Evolutionary conservation across 805 yeast genomes (phyloP), one percentile per base, ranked within the genome.

Genomic region (Candida sanyiensis): DNA sequence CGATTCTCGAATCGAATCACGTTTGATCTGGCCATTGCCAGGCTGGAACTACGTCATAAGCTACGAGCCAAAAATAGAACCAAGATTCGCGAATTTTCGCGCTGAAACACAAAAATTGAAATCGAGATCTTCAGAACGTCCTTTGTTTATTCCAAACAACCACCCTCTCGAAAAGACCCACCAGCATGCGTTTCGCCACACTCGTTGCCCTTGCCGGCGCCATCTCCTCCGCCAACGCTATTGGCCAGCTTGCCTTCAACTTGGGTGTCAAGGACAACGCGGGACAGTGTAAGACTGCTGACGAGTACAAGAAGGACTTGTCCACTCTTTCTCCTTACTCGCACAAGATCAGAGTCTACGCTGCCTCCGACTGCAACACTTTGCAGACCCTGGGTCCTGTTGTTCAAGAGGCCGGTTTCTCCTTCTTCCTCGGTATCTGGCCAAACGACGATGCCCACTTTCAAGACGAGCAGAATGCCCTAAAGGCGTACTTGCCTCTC

Each of bases 351-450:
- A 85, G 89, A 64, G 83, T 90, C 27, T 90, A 87, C 61, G 93
- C 97, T 22, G 88, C 83, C 35, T 80, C 94, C n/a, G 94, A 86
- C 64, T 90, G 97, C 73, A 80, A 88, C 73, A 84, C 96, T 43
- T 72, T 90, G 57, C 75, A 82, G 66, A 70, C 70, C 56, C 68
- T 90, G 49, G 95, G 88, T 40, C 96, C 96, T 33, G 96, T 86
- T 45, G 87, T 85, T 39, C 89, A 81, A 57, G 66, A 67, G 42
- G 80, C 78, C 49, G 86, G 88, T 42, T 83, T 88, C 73, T 71
- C 77, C 52, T 61, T 84, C 32, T 75, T 86, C 61, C 67, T 86
- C 31, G 97, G 97, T 61, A 73, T 90, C 51, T 90, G 97, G 97
- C 97, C 97, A 62, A 86, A 73, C 38, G 95, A 87, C 57, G 86